A percentile compares a stretch with the other conserved stretches of the same genome.
Evolutionary conservation across 352 stramenopile species (phyloP).

Genomic region (Phytopythium aichiense): DNA sequence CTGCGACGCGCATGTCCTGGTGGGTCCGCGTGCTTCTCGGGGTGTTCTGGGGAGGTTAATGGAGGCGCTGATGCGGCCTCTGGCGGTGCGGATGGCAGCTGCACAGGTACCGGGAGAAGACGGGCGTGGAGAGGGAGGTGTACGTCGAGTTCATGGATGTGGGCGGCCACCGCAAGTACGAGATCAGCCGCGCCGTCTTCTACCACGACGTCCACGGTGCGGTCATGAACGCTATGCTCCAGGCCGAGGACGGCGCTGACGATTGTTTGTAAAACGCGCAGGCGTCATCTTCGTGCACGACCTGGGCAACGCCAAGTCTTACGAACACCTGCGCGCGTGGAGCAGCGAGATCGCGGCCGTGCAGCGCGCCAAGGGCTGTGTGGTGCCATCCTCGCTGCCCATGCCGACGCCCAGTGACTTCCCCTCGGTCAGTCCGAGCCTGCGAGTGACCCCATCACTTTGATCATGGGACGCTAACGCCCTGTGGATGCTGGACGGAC

Average conservation of each 20-base stretch:
- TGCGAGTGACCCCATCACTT: too few species aligned
- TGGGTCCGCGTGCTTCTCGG: constrained; percentile 13
- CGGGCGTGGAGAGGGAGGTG: constrained; percentile 36
- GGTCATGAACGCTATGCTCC: not conserved
- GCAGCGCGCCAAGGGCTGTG: constrained; percentile 53
- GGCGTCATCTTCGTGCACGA: constrained; percentile 82
- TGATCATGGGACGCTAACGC: not conserved
- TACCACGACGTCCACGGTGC: constrained; percentile 76
- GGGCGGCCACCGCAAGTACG: constrained; percentile 76
- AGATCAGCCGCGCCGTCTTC: constrained; percentile 74
- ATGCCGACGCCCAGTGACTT: constrained; percentile 23
- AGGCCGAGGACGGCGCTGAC: not conserved
- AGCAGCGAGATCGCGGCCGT: constrained; percentile 39
- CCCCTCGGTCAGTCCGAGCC: constrained; percentile 23
- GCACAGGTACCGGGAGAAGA: constrained; percentile 29
- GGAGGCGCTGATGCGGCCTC: not conserved
- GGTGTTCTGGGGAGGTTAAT: not conserved
- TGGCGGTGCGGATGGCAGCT: constrained; percentile 12
- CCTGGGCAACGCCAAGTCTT: constrained; percentile 69
- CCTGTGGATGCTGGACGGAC: not conserved
- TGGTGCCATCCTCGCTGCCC: constrained; percentile 31
- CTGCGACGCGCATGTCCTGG: constrained; percentile 76
- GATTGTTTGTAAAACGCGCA: not conserved
- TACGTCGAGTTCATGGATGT: constrained; percentile 86
- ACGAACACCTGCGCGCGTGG: constrained; percentile 66